Evolutionary conservation across 768 basidiomycete species (phyloP).

Genomic region (Mycena leptocephala): DNA sequence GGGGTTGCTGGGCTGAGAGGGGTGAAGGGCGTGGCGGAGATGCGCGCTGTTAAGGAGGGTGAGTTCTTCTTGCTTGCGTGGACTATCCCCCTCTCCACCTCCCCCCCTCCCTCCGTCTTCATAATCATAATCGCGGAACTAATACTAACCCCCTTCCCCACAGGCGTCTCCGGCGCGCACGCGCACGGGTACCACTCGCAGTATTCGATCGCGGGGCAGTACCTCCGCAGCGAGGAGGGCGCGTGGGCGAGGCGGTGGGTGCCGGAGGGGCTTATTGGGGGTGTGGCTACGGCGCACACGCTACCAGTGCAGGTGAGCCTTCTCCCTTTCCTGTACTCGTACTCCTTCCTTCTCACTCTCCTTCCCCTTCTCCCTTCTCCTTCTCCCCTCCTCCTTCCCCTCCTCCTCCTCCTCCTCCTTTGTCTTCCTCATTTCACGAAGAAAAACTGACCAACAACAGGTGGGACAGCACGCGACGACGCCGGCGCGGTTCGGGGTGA

Average conservation of each 20-base stretch:
- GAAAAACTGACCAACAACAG: no score
- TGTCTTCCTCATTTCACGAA: no score
- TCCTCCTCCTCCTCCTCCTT: neutral
- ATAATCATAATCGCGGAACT: no score
- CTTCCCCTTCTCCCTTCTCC: neutral
- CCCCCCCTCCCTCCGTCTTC: no score
- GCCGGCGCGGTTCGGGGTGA: constrained; percentile 36
- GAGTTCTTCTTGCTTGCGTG: no score
- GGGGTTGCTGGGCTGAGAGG: constrained; percentile 19
- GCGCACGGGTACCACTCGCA: constrained; percentile 33
- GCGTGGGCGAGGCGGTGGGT: constrained; percentile 38
- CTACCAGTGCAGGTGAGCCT: no score
- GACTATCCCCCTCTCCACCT: no score
- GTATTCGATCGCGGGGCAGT: constrained; percentile 39
- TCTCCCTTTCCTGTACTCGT: neutral
- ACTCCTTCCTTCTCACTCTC: no score
- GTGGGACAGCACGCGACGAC: constrained; percentile 9
- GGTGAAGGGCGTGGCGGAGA: constrained; percentile 34
- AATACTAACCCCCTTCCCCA: no score
- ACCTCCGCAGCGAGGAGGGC: constrained; percentile 19
- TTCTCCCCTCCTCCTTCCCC: neutral
- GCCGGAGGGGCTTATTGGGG: constrained; percentile 41
- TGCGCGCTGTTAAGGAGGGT: constrained; percentile 35
- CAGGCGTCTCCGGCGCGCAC: neutral
- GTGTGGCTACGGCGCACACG: no score